Base-by-base conservation (phyloP, 352 stramenopile genomes). In the Globisporangium iwayamae region DNA sequence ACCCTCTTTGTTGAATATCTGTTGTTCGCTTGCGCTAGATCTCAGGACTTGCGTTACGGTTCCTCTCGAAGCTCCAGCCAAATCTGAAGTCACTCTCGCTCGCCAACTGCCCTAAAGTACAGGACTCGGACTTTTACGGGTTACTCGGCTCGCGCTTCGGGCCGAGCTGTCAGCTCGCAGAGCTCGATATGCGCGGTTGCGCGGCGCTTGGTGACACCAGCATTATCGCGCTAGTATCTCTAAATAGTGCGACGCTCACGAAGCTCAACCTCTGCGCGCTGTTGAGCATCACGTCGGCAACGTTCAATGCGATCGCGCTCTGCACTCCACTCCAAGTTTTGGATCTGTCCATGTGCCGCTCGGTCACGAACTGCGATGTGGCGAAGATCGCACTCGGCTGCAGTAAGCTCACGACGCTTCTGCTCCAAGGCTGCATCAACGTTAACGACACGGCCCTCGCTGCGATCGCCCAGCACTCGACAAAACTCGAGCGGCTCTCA, bases 321-420 rank as follows among this genome's bases (percentile, higher is more conserved):
- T 89, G 79, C 59, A n/a, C 45, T 0, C 62, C 71, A 16, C 71
- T 97, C 3, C 68, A 68, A 28, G 71, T 75, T 0, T 78, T 98
- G 14, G 79, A 90, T 58, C 58, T 97, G 28, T 83, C 72, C 39
- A 83, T 96, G 67, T 97, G 89, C 67, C 76, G 80, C 30, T 76
- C 69, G 11, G 59, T 97, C 14, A 70, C 74, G 7, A 87, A 95
- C 56, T 41, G 51, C 10, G 74, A 89, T 58, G 53, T 97, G 0
- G 62, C 39, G 11, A 60, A 52, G 7, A 85, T 97, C 58, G 55
- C 73, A 0, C 25, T 62, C 0, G 62, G 71, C 11, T 94, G 86
- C 56, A 55, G 47, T 0, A 64, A 73, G 2, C 69, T 95, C 20
- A 61, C 65, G 18, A 75, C 65, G 0, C 65, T 96, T 30, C 66